These are phyloP conservation scores for Fusarium marasasianum DNA, from an alignment of 2,329 filamentous ascomycete species.

Conservation along the genomic window DNA sequence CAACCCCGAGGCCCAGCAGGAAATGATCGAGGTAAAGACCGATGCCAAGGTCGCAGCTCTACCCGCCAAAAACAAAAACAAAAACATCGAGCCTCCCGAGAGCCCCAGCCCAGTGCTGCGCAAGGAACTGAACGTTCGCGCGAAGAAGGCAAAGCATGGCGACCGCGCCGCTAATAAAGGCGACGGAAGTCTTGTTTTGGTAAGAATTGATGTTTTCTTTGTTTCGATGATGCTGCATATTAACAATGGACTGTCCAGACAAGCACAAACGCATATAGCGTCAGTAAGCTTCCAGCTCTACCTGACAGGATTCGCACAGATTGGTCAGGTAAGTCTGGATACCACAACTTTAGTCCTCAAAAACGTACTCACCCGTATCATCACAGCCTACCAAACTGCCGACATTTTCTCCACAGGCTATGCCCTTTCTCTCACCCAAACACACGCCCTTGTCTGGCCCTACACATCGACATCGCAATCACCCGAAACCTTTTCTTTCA, in stretches of 20 bases:
- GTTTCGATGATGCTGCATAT: constrained; percentile 26
- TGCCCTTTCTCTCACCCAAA: constrained; percentile 81
- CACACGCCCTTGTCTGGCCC: constrained; percentile 89
- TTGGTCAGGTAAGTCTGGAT: constrained; percentile 65
- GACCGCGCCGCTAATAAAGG: constrained; percentile 71
- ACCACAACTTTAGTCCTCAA: background rate
- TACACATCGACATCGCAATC: constrained; percentile 76
- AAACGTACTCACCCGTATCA: constrained; percentile 24
- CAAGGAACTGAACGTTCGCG: constrained; percentile 67
- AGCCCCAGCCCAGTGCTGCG: constrained; percentile 51
- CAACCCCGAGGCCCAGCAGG: constrained; percentile 60
- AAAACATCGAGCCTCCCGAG: constrained; percentile 59
- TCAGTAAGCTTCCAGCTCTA: constrained; percentile 84
- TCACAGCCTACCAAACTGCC: constrained; percentile 70
- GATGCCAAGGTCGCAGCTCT: constrained; percentile 60
- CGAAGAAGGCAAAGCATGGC: constrained; percentile 70
- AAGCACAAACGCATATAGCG: constrained; percentile 83
- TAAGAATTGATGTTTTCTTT: constrained; percentile 49
- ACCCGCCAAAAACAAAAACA: constrained; percentile 57
- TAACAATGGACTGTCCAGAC: constrained; percentile 62
- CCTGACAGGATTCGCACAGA: constrained; percentile 79
- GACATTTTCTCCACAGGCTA: constrained; percentile 75
- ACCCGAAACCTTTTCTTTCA: constrained; percentile 82
- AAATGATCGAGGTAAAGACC: constrained; percentile 66
- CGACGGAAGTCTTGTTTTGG: constrained; percentile 73